Evolutionary conservation across 2,329 filamentous ascomycete species (phyloP).

Genomic region (Coniochaeta sp.): DNA sequence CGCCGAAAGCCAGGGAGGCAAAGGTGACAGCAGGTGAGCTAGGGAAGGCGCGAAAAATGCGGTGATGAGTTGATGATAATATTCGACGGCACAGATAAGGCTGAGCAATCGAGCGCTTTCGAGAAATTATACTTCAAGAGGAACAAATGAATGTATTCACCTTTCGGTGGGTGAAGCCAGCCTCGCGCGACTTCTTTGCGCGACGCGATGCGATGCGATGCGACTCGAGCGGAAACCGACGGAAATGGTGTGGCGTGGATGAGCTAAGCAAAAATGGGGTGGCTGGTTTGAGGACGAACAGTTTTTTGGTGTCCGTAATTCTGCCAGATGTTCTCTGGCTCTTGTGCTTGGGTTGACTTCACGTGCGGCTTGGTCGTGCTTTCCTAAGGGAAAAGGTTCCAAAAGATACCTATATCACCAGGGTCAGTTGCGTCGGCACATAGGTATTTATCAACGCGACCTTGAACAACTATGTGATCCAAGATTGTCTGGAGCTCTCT

Average conservation of each 20-base stretch:
- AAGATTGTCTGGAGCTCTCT: no score
- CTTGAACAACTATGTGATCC: no score
- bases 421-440: not conserved
- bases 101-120: not conserved
- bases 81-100: constrained; percentile 14
- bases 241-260: not conserved
- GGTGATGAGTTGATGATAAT: not conserved
- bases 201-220: not conserved
- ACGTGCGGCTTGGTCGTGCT: no score
- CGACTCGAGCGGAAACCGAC: not conserved
- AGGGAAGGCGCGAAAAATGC: not conserved
- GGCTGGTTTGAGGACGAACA: not conserved
- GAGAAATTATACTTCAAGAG: not conserved
- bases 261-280: not conserved
- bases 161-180: not conserved
- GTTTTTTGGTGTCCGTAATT: not conserved
- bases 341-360: not conserved
- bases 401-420: not conserved
- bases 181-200: not conserved
- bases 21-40: not conserved
- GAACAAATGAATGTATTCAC: not conserved
- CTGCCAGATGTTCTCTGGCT: not conserved
- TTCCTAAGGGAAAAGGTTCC: no score
- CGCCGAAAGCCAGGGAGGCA: not conserved
- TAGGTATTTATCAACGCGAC: no score